Conservation (phyloP, 148 eudicot genomes). For the Heliamphora exappendiculata region DNA sequence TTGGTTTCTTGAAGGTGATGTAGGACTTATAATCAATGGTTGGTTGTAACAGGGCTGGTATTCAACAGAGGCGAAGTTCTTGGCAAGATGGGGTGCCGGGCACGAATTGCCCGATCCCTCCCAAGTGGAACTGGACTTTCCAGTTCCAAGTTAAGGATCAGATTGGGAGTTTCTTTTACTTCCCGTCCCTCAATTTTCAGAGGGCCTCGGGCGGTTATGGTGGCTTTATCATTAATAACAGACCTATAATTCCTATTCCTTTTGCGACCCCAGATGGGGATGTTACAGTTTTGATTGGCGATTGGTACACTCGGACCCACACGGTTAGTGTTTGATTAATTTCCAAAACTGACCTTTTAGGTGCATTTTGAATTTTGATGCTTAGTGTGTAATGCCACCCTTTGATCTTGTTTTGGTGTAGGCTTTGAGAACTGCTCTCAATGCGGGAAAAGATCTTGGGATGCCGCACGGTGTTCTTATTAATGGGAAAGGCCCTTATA, state of each 20-base stretch:
- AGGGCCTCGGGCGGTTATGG: constrained; percentile 92
- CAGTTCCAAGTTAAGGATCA: constrained; percentile 95
- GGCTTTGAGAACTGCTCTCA: constrained; percentile 76
- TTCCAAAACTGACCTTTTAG: neutral
- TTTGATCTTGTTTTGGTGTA: constrained; percentile 22
- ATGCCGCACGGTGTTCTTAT: constrained; percentile 97
- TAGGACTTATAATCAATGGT: neutral
- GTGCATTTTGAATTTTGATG: constrained; percentile 1
- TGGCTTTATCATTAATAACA: constrained; percentile 48
- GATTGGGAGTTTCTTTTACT: constrained; percentile 93
- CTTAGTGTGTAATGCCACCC: neutral
- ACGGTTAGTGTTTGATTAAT: constrained; percentile 45
- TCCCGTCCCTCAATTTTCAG: constrained; percentile 84
- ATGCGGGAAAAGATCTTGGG: constrained; percentile 76
- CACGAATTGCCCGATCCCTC: constrained; percentile 92
- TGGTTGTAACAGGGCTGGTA: constrained; percentile 71
- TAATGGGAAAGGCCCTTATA: constrained; percentile 92
- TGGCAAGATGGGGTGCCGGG: constrained; percentile 98
- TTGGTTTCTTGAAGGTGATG: neutral
- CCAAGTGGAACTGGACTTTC: constrained; percentile 98
- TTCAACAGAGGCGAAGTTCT: constrained; percentile 59
- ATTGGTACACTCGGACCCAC: constrained; percentile 87
- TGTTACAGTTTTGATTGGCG: constrained; percentile 70
- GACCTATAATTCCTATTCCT: constrained; percentile 68
- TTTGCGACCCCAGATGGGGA: constrained; percentile 73